A percentile compares a stretch with the other conserved stretches of the same genome.
phyloP scores from a whole-genome alignment of 805 yeast species.

The Zygotorulaspora chibaensis region DNA sequence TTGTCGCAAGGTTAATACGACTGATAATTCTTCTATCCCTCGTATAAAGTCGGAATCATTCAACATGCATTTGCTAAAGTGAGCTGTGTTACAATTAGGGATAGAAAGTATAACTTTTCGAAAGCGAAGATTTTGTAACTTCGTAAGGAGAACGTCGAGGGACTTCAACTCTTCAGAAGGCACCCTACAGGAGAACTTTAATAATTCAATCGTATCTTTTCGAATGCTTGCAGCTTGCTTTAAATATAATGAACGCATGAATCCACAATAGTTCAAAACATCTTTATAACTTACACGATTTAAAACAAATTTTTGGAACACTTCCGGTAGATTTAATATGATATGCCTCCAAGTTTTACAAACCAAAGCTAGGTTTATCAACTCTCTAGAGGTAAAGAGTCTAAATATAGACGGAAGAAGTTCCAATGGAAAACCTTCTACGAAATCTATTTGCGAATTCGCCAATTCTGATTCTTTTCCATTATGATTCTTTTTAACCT shows the following conservation, averaged over 20 bases:
- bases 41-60: conserved; percentile 9
- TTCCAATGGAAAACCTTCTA: conserved; percentile 25
- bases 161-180: conserved; percentile 26
- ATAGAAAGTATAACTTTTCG: conserved; percentile 18
- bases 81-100: conserved; percentile 21
- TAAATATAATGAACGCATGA: conserved; percentile 8
- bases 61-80: conserved; percentile 13
- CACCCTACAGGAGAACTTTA: conserved; percentile 20
- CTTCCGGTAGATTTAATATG: conserved; percentile 16
- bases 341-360: conserved; percentile 23
- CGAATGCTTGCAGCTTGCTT: not conserved
- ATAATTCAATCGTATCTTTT: conserved; percentile 6
- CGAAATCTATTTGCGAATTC: conserved; percentile 14
- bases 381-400: conserved; percentile 19
- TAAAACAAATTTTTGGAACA: conserved; percentile 21
- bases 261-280: conserved; percentile 16
- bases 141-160: conserved; percentile 12
- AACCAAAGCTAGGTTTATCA: conserved; percentile 18
- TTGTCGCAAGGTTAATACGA: conserved; percentile 17
- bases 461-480: not conserved
- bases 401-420: conserved; percentile 20
- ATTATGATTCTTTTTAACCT: not conserved
- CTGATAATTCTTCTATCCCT: conserved; percentile 17
- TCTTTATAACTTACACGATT: conserved; percentile 15
- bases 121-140: conserved; percentile 11